Evolutionary conservation across 1,139 yeast genomes (phyloP).

Genomic region (Pichia terricola): DNA sequence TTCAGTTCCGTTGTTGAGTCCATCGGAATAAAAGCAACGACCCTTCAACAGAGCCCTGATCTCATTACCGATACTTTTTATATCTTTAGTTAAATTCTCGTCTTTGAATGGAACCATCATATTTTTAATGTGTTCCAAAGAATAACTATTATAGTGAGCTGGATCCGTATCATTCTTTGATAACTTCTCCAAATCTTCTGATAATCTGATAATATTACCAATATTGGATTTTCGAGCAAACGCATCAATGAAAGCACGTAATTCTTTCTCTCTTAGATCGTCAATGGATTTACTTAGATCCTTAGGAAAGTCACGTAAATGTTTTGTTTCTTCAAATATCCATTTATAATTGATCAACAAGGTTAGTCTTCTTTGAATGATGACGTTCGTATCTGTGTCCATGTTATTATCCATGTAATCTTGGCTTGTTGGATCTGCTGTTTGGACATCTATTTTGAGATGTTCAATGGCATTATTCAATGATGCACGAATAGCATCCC

Average conservation of each 20-base stretch:
- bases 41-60: conserved; percentile 51
- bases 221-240: conserved; percentile 26
- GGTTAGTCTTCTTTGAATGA: conserved; percentile 14
- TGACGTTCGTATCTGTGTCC: conserved; percentile 8
- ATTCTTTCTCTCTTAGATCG: conserved; percentile 18
- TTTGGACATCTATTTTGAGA: conserved; percentile 11
- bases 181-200: conserved; percentile 38
- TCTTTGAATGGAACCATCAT: conserved; percentile 47
- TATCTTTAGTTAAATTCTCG: conserved; percentile 48
- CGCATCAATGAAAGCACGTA: conserved; percentile 15
- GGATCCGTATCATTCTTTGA: conserved; percentile 30
- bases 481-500: conserved; percentile 15
- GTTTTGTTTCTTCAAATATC: conserved; percentile 21
- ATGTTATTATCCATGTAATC: background rate
- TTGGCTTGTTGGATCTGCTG: conserved; percentile 1
- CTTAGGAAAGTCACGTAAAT: conserved; percentile 16
- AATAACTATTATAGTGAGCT: conserved; percentile 55
- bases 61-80: conserved; percentile 45
- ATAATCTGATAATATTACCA: conserved; percentile 59
- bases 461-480: conserved; percentile 8
- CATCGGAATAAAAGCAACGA: conserved; percentile 11
- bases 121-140: conserved; percentile 47
- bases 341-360: conserved; percentile 24
- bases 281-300: conserved; percentile 18
- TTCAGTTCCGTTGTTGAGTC: conserved; percentile 19